Evolutionary conservation across 495 filamentous ascomycete species (phyloP).

Genomic region (Gamarada debralockiae): DNA sequence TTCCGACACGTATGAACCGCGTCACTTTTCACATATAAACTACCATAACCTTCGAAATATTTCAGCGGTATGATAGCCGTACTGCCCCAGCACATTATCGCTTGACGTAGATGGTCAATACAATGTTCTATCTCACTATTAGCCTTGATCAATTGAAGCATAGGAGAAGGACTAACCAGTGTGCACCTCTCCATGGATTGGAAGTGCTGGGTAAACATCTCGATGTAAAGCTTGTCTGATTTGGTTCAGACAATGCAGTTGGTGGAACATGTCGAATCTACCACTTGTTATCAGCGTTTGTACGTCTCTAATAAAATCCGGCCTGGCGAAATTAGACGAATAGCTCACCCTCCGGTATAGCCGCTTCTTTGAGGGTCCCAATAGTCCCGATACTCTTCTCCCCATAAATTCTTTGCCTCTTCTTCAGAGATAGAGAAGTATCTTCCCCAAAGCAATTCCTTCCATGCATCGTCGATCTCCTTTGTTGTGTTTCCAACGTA

Average conservation of each 20-base stretch:
- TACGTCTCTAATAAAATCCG: not conserved
- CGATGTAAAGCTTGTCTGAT: not conserved
- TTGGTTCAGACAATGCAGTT: not conserved
- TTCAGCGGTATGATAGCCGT: conserved; percentile 19
- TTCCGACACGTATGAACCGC: conserved; percentile 17
- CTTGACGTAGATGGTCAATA: conserved; percentile 20
- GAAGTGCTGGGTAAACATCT: not conserved
- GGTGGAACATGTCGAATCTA: conserved; percentile 13
- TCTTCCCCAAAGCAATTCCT: conserved; percentile 5
- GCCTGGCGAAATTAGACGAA: not conserved
- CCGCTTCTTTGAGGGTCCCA: conserved; percentile 7
- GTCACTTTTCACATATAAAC: conserved; percentile 20
- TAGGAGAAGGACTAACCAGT: not conserved
- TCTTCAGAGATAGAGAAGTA: conserved; percentile 19
- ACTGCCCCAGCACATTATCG: conserved; percentile 21
- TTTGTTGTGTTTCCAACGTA: conserved; percentile 12
- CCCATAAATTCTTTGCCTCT: conserved; percentile 12
- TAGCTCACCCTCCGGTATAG: conserved; percentile 11
- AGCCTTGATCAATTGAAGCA: not conserved
- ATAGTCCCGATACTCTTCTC: conserved; percentile 9
- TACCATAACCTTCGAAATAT: conserved; percentile 6
- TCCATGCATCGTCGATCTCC: conserved; percentile 13
- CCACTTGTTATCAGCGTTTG: not conserved
- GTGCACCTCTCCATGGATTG: not conserved
- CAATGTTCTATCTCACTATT: conserved; percentile 18